Percentiles rank a stretch among this genome's conserved stretches.
phyloP scores from a whole-genome alignment of 2,329 filamentous ascomycete species.

The Volutella citrinella region DNA sequence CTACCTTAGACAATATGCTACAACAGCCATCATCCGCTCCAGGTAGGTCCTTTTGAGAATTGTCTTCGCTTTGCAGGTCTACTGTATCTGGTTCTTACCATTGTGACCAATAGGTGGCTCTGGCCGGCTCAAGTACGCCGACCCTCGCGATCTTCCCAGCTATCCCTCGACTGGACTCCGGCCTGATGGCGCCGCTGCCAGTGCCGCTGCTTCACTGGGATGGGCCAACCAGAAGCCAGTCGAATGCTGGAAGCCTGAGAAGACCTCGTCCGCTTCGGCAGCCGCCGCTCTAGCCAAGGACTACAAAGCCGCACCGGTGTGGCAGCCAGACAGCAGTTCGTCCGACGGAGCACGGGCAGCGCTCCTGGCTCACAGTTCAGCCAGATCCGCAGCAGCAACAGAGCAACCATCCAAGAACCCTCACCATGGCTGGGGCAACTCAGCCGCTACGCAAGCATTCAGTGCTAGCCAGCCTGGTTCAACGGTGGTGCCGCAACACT shows the following conservation, averaged over 20 bases:
- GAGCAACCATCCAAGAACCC: slow-evolving; percentile 15
- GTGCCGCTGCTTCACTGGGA: slow-evolving; percentile 71
- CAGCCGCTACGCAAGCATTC: slow-evolving; percentile 68
- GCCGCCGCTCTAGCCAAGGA: slow-evolving; percentile 42
- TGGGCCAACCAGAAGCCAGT: slow-evolving; percentile 66
- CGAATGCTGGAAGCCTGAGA: slow-evolving; percentile 64
- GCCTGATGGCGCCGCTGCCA: slow-evolving; percentile 59
- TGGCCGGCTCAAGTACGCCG: slow-evolving; percentile 65
- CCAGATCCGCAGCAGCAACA: slow-evolving; percentile 29
- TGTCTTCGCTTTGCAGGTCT: neutral
- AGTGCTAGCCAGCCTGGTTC: slow-evolving; percentile 33
- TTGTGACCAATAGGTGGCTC: too few relatives aligned
- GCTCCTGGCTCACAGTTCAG: slow-evolving; percentile 54
- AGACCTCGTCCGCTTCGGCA: slow-evolving; percentile 47
- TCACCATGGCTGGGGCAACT: slow-evolving; percentile 54
- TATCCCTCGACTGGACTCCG: slow-evolving; percentile 66
- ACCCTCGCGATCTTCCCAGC: slow-evolving; percentile 69
- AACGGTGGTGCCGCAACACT: slow-evolving; percentile 16
- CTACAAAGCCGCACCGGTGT: slow-evolving; percentile 45
- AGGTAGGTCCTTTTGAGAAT: slow-evolving; percentile 20
- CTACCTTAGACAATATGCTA: too few relatives aligned
- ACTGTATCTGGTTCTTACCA: too few relatives aligned
- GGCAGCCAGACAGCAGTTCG: slow-evolving; percentile 59
- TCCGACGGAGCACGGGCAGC: slow-evolving; percentile 73
- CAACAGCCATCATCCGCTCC: slow-evolving; percentile 14